Conservation (phyloP, 164 flowering plant species). For the Magnolia changhungtana region DNA sequence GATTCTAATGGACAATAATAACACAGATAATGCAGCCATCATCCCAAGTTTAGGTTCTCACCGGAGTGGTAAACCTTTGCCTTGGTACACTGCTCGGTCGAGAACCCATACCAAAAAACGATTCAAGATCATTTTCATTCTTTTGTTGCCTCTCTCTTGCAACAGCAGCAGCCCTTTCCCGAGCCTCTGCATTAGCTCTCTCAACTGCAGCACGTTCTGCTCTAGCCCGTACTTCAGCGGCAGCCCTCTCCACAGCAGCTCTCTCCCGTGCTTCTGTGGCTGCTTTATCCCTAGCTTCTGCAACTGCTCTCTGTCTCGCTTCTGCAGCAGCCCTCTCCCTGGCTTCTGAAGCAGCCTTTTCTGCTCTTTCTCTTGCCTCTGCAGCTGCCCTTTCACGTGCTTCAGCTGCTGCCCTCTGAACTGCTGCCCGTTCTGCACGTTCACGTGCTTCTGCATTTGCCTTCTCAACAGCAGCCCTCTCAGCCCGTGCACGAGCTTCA, state of each 20-base stretch:
- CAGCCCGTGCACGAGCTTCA: conserved; percentile 79
- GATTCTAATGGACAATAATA: background rate
- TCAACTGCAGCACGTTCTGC: conserved; percentile 79
- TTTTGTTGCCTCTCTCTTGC: conserved; percentile 64
- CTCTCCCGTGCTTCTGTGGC: conserved; percentile 39
- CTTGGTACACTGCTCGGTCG: conserved; percentile 89
- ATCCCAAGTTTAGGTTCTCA: conserved; percentile 29
- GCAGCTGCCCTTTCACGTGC: conserved; percentile 89
- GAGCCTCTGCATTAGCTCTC: conserved; percentile 72
- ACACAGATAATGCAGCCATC: background rate
- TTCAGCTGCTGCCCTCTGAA: conserved; percentile 86
- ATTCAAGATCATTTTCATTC: conserved; percentile 71
- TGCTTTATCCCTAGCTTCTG: conserved; percentile 54
- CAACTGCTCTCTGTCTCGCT: conserved; percentile 8
- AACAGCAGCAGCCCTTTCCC: conserved; percentile 77
- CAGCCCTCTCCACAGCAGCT: conserved; percentile 51
- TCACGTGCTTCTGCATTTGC: conserved; percentile 77
- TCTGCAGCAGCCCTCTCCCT: conserved; percentile 47
- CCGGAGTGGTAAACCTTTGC: conserved; percentile 59
- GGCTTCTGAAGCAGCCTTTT: conserved; percentile 82
- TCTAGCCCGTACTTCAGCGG: conserved; percentile 50
- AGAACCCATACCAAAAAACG: conserved; percentile 68
- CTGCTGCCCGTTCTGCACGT: conserved; percentile 86
- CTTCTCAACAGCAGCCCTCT: conserved; percentile 85
- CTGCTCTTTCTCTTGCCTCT: conserved; percentile 78